Evolutionary conservation across 108 stramenopile species (phyloP), one percentile per base, ranked within the genome.

Genomic region (Conticribra guillardii): DNA sequence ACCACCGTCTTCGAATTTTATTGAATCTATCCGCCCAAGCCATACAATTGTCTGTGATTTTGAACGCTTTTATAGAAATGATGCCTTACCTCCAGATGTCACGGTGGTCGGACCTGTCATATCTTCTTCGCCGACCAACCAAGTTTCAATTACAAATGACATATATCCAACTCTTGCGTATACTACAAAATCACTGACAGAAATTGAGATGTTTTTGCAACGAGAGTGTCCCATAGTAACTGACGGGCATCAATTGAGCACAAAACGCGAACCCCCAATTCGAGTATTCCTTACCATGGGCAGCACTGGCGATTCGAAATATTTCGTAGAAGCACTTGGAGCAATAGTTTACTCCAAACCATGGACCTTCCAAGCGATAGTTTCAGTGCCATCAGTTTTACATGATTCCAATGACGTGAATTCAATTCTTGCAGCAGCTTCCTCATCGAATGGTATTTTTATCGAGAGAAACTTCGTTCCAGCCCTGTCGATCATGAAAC

Each of bases 1-100:
- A 19, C 27, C 55, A 19, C 27, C 55, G 14, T 45, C 55, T 17
- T 24, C 55, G 16, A 33, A 45, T 44, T 58, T 69, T 44, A 48
- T 57, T 9, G 27, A 58, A 1, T 41, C 41, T 2, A 69, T 69
- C 2, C 11, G 44, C 9, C 68, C 68, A 24, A 56, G 34, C 18
- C 55, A 31, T 47, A 58, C 56, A 27, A 27, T 57, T 48, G 55
- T 69, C 11, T 69, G 68, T 32, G 55, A 69, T 58, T 69, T 69
- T 34, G 30, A 57, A 19, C 19, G 30, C 22, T 69, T 47, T 23
- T 69, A 69, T 24, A 55, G 57, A 0, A 51, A 59, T 22, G 21
- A 46, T 34, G 26, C 16, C 0, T 22, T 69, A 31, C 68, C 68
- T 19, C 27, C 24, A 16, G 68, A 56, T 45, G 55, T 69, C 26